Evolutionary conservation across 1,284 basidiomycete species (phyloP).

Genomic region (Rhodofomes roseus): DNA sequence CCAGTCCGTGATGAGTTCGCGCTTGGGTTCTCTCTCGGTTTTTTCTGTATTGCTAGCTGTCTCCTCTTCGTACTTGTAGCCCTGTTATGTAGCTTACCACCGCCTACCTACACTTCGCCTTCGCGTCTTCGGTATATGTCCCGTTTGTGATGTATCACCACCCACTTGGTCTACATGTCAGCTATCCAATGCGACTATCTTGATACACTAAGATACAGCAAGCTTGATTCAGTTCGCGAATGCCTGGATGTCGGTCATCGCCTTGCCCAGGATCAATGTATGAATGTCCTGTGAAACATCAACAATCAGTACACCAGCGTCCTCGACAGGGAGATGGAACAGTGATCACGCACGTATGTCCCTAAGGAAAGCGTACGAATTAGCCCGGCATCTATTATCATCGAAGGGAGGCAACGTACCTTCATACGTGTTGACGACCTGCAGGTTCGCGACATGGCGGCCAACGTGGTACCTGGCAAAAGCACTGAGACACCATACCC

Average conservation of each 20-base stretch:
- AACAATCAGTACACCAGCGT: not conserved
- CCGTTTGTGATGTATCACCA: no score
- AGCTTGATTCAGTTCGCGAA: slow-evolving; percentile 51
- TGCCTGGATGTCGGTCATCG: slow-evolving; percentile 83
- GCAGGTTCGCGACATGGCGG: slow-evolving; percentile 86
- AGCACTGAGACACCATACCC: not conserved
- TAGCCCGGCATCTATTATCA: not conserved
- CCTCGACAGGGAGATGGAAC: not conserved
- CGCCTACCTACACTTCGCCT: no score
- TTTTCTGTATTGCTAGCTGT: not conserved
- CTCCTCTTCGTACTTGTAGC: not conserved
- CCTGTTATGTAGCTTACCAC: no score
- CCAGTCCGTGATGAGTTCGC: no score
- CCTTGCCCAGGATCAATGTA: slow-evolving; percentile 87
- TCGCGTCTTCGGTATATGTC: no score
- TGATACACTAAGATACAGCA: not conserved
- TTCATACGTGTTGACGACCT: slow-evolving; percentile 92
- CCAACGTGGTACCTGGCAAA: slow-evolving; percentile 79
- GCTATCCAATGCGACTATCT: not conserved
- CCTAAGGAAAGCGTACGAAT: slow-evolving; percentile 22
- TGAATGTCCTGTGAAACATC: slow-evolving; percentile 64
- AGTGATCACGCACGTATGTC: slow-evolving; percentile 44
- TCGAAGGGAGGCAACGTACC: slow-evolving; percentile 38
- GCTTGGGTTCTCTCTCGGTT: no score
- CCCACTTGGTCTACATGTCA: not conserved